Percentiles rank a stretch among this genome's conserved stretches.
Evolutionary conservation across 192 early-diverging fungal species (phyloP).

Genomic region (Coemansia sp.): DNA sequence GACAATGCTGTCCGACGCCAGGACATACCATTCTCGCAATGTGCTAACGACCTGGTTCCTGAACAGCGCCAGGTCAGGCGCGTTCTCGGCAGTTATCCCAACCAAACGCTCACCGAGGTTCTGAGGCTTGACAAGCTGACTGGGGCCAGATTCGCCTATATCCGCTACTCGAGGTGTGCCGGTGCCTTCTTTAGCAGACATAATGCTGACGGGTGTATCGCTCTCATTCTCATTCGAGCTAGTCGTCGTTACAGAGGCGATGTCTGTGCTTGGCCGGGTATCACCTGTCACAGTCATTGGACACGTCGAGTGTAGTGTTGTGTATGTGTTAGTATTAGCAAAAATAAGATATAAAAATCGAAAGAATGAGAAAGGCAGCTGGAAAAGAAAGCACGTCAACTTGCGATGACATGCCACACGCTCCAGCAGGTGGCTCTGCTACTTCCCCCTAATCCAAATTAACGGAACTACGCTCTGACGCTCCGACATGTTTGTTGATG

Average conservation of each 20-base stretch:
- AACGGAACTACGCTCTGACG: not conserved
- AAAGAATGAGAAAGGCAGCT: not conserved
- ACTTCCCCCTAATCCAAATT: not conserved
- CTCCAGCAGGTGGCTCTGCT: not conserved
- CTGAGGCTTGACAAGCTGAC: not conserved
- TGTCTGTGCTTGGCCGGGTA: not conserved
- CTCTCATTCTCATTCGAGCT: not conserved
- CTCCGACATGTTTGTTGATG: not conserved
- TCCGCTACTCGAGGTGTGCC: not conserved
- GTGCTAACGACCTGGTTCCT: slow-evolving; percentile 48
- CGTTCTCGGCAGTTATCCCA: not conserved
- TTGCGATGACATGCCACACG: not conserved
- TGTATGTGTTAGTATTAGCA: not conserved
- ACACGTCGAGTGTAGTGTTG: not conserved
- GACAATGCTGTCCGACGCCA: slow-evolving; percentile 49
- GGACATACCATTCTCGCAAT: slow-evolving; percentile 52
- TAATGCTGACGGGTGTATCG: not conserved
- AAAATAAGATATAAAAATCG: not conserved
- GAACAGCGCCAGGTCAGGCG: slow-evolving; percentile 17
- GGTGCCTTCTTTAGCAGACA: not conserved
- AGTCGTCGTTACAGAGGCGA: not conserved
- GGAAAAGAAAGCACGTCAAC: too few species aligned
- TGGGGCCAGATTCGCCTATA: not conserved
- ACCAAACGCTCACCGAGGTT: not conserved
- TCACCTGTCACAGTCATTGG: not conserved